phyloP scores from a whole-genome alignment of 345 rosid genomes.

The Zanthoxylum bungeanum region DNA sequence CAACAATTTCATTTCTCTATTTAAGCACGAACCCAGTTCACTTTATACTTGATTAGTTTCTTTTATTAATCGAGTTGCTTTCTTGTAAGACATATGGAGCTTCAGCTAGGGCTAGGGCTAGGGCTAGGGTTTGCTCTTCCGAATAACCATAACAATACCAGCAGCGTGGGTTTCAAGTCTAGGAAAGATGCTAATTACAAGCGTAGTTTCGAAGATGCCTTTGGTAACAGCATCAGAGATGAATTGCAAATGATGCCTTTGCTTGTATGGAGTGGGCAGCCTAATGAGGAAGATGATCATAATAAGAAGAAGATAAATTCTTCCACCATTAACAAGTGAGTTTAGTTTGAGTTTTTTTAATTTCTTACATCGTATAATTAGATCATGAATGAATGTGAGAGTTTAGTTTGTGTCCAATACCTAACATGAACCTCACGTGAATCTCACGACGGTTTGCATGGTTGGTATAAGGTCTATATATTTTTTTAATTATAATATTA shows the following conservation, averaged over 20 bases:
- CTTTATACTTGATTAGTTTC: not conserved
- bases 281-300: conserved; percentile 56
- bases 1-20: conserved; percentile 16
- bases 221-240: conserved; percentile 3
- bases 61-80: too few relatives aligned
- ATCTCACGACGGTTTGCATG: too few relatives aligned
- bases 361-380: too few relatives aligned
- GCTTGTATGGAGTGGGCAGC: conserved; percentile 45
- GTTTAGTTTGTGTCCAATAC: too few relatives aligned
- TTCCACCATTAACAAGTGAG: conserved; percentile 39
- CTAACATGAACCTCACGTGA: too few relatives aligned
- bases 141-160: conserved; percentile 10
- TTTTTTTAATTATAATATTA: too few relatives aligned
- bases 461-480: too few relatives aligned
- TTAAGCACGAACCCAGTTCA: conserved; percentile 10
- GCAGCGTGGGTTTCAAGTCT: conserved; percentile 5
- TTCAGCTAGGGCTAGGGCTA: conserved; percentile 48
- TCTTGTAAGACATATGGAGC: too few relatives aligned
- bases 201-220: conserved; percentile 35
- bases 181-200: conserved; percentile 18
- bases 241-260: conserved; percentile 17
- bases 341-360: too few relatives aligned
- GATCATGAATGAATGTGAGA: too few relatives aligned
- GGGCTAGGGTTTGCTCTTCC: conserved; percentile 45
- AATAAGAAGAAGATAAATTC: conserved; percentile 19